These are phyloP conservation scores for Sporothrix protearum DNA, from an alignment of 2,329 filamentous ascomycete species.

Conservation along the genomic window DNA sequence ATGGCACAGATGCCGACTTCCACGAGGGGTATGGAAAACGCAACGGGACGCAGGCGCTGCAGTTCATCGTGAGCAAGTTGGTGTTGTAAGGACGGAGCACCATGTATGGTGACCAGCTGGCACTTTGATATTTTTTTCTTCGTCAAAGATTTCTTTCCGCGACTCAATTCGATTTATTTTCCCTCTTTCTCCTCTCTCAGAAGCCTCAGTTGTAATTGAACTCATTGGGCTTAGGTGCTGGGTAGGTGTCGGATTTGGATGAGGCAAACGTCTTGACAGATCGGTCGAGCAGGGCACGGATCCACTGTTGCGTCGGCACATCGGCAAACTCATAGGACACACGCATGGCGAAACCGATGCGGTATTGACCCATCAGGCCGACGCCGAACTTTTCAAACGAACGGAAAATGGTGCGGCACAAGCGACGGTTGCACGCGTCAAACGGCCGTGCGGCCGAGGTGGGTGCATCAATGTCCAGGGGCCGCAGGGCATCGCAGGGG, in stretches of 20 bases:
- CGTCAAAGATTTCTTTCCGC: background rate
- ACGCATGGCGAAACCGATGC: conserved; percentile 39
- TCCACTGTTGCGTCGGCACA: conserved; percentile 37
- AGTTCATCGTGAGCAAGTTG: conserved; percentile 55
- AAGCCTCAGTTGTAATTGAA: conserved; percentile 12
- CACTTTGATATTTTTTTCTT: background rate
- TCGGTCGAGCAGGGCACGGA: conserved; percentile 33
- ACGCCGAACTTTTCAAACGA: conserved; percentile 39
- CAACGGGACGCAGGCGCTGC: conserved; percentile 54
- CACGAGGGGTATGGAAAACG: conserved; percentile 57
- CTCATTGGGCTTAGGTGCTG: conserved; percentile 10
- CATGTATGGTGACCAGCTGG: too few species aligned
- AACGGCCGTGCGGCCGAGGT: conserved; percentile 24
- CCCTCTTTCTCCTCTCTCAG: background rate
- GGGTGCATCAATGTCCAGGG: background rate
- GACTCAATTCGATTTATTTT: background rate
- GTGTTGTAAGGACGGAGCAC: conserved; percentile 2
- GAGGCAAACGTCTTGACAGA: conserved; percentile 38
- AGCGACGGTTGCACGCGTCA: conserved; percentile 31
- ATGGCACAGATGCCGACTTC: conserved; percentile 49
- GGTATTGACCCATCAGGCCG: conserved; percentile 40
- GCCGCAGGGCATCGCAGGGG: background rate
- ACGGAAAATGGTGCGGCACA: conserved; percentile 37
- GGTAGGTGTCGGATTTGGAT: conserved; percentile 27
- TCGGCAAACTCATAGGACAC: conserved; percentile 42